phyloP scores from a whole-genome alignment of 108 stramenopile species.

The Cyclotella sp. region DNA sequence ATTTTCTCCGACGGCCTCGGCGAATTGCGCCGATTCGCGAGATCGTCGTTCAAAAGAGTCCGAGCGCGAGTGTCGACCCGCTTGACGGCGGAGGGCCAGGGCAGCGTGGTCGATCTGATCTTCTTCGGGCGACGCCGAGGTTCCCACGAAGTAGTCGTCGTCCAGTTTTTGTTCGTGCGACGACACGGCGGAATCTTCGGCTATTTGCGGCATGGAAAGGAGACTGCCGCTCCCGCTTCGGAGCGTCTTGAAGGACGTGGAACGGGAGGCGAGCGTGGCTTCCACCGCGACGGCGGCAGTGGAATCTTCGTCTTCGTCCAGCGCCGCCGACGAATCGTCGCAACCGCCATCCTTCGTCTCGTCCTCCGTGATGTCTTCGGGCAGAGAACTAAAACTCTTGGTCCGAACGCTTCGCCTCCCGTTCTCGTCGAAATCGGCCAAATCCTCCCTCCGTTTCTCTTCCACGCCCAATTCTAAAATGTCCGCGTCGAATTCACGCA shows the following conservation, averaged over 20 bases:
- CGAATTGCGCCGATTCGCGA: conserved; percentile 77
- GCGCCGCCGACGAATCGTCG: too few species aligned
- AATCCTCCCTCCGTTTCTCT: conserved; percentile 29
- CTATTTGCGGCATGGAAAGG: conserved; percentile 4
- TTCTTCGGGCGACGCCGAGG: not conserved
- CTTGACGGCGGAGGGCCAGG: not conserved
- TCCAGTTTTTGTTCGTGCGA: not conserved
- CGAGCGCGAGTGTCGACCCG: not conserved
- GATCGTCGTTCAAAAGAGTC: conserved; percentile 59
- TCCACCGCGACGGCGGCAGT: too few species aligned
- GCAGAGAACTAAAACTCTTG: conserved; percentile 20
- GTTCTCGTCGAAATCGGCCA: conserved; percentile 44
- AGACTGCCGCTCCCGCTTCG: not conserved
- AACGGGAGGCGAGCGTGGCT: not conserved
- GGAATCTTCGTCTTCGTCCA: too few species aligned
- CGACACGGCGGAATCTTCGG: conserved; percentile 1
- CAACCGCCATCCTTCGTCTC: not conserved
- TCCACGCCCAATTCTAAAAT: conserved; percentile 54
- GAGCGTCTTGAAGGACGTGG: not conserved
- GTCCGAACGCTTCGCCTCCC: conserved; percentile 11
- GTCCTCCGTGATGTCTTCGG: conserved; percentile 1
- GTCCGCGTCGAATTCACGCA: conserved; percentile 48
- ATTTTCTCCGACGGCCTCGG: conserved; percentile 77
- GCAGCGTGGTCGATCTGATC: not conserved
- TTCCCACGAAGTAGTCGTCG: conserved; percentile 3